phyloP scores from a whole-genome alignment of 1,284 basidiomycete genomes.

The Volvariella volvacea region DNA sequence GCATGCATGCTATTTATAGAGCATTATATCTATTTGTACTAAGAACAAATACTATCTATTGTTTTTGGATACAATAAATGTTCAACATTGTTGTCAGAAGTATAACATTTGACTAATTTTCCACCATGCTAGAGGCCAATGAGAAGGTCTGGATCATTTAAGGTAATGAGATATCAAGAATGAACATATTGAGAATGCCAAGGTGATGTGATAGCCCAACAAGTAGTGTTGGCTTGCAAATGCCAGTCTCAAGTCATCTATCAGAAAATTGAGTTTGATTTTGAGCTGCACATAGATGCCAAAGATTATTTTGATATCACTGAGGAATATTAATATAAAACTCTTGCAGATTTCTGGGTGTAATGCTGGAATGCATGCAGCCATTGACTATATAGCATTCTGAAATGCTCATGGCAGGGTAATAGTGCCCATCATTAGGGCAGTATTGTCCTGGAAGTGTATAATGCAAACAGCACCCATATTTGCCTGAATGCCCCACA shows the following conservation, averaged over 20 bases:
- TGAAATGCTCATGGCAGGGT: slow-evolving; percentile 16
- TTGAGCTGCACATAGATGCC: slow-evolving; percentile 2
- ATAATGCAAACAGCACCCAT: slow-evolving; percentile 10
- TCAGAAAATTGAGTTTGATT: slow-evolving; percentile 10
- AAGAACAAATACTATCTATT: no score
- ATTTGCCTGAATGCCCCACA: slow-evolving; percentile 24
- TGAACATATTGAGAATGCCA: slow-evolving; percentile 16
- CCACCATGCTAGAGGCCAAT: slow-evolving; percentile 21
- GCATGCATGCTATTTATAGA: no score
- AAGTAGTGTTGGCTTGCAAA: slow-evolving; percentile 15
- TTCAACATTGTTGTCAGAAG: no score
- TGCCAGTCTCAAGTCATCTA: slow-evolving; percentile 13
- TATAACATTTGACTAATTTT: slow-evolving; percentile 15
- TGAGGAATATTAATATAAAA: not conserved
- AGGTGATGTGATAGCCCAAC: slow-evolving; percentile 12
- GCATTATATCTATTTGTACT: no score
- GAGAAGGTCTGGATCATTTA: slow-evolving; percentile 25
- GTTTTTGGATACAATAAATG: no score
- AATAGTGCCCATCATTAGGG: slow-evolving; percentile 16
- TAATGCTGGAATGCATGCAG: slow-evolving; percentile 17
- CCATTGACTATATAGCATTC: slow-evolving; percentile 14
- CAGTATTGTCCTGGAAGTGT: slow-evolving; percentile 6
- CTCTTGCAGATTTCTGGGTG: slow-evolving; percentile 3
- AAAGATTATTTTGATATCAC: slow-evolving; percentile 8
- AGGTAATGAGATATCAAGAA: slow-evolving; percentile 14